Evolutionary conservation across 2,329 filamentous ascomycete genomes (phyloP).

Genomic region (Pseudopyricularia cyperi): DNA sequence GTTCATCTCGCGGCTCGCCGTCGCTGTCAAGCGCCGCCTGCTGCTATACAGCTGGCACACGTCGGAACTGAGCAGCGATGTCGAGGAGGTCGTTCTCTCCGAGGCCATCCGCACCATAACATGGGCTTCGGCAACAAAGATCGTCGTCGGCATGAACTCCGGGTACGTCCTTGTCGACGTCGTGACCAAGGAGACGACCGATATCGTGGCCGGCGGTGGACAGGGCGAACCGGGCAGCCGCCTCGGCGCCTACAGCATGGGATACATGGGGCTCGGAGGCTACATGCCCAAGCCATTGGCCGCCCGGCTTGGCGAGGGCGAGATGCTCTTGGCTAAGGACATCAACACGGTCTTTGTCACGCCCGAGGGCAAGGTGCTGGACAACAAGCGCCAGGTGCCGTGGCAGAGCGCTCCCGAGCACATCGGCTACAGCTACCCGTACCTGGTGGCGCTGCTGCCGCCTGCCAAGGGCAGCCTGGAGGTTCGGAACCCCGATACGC

Average conservation of each 20-base stretch:
- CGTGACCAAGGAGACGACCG: conserved; percentile 56
- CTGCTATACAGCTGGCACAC: conserved; percentile 94
- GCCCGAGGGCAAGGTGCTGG: conserved; percentile 65
- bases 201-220: conserved; percentile 60
- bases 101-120: conserved; percentile 80
- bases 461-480: conserved; percentile 76
- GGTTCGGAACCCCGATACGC: conserved; percentile 81
- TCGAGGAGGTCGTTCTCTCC: conserved; percentile 63
- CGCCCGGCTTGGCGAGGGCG: conserved; percentile 65
- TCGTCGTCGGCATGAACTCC: conserved; percentile 83
- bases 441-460: conserved; percentile 69
- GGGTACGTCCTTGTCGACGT: conserved; percentile 87
- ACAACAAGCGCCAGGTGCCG: conserved; percentile 70
- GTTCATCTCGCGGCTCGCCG: conserved; percentile 82
- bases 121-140: conserved; percentile 76
- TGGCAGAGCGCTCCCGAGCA: conserved; percentile 82
- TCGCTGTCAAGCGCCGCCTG: conserved; percentile 83
- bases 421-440: conserved; percentile 94
- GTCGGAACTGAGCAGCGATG: conserved; percentile 68
- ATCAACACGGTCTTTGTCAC: conserved; percentile 92
- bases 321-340: conserved; percentile 92
- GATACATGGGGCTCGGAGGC: conserved; percentile 88
- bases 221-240: conserved; percentile 44
- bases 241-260: conserved; percentile 83
- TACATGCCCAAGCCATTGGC: conserved; percentile 86